Evolutionary conservation across 768 basidiomycete genomes (phyloP).

Genomic region (Lactarius sp.): DNA sequence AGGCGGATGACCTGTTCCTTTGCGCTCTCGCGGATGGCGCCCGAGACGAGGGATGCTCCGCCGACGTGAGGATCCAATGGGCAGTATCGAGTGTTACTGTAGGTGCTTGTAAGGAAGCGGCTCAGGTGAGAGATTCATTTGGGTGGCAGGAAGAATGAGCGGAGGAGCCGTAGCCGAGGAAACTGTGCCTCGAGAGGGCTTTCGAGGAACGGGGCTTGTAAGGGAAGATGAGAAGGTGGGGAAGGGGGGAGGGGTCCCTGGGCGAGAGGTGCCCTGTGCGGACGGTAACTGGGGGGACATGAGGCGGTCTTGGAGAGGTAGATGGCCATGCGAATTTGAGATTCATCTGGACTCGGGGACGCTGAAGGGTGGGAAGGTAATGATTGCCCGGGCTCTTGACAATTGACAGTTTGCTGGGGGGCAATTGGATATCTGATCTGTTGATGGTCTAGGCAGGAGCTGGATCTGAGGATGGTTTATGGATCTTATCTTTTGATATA

Average conservation of each 20-base stretch:
- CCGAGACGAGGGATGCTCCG: conserved; percentile 24
- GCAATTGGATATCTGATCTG: neutral
- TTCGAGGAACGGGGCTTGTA: neutral
- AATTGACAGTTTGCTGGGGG: neutral
- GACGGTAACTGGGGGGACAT: neutral
- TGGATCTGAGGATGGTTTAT: neutral
- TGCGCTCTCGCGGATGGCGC: conserved; percentile 26
- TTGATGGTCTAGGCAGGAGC: neutral
- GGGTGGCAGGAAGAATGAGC: conserved; percentile 9
- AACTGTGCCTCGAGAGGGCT: conserved; percentile 9
- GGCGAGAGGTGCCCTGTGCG: neutral
- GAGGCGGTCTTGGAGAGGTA: too few relatives aligned
- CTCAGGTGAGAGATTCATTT: conserved; percentile 15
- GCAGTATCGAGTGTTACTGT: conserved; percentile 25
- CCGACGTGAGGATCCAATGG: conserved; percentile 25
- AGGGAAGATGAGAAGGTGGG: neutral
- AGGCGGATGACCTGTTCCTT: conserved; percentile 26
- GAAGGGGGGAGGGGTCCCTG: conserved; percentile 9
- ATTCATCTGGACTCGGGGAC: neutral
- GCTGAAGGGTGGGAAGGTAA: too few relatives aligned
- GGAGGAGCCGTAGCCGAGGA: neutral
- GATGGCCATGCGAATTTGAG: neutral
- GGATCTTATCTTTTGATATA: neutral
- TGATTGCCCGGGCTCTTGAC: too few relatives aligned
- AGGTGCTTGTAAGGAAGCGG: conserved; percentile 23